Conservation (phyloP, 2,329 filamentous ascomycete genomes). For the Pseudocercospora pini-densiflorae region DNA sequence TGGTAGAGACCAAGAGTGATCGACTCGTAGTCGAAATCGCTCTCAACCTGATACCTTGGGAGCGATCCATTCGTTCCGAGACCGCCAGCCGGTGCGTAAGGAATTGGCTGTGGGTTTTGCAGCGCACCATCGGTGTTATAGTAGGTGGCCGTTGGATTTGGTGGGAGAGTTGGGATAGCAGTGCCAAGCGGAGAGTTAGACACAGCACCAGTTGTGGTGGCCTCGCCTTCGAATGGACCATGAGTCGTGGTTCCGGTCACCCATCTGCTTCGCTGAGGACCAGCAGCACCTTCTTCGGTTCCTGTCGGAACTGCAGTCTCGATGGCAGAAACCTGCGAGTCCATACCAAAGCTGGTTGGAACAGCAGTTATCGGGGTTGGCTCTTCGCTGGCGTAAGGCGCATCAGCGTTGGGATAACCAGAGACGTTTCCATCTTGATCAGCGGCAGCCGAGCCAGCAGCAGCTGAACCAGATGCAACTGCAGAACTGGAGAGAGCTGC, state of each 20-base stretch:
- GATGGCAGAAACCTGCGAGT: slow-evolving; percentile 49
- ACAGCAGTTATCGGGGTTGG: slow-evolving; percentile 41
- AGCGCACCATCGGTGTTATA: slow-evolving; percentile 75
- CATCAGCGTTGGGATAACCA: slow-evolving; percentile 52
- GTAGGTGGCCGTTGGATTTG: slow-evolving; percentile 65
- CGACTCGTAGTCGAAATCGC: slow-evolving; percentile 83
- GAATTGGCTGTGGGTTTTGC: slow-evolving; percentile 69
- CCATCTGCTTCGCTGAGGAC: slow-evolving; percentile 53
- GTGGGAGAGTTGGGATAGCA: slow-evolving; percentile 62
- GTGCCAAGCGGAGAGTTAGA: slow-evolving; percentile 61
- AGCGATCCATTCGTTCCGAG: slow-evolving; percentile 76
- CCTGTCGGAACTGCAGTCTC: slow-evolving; percentile 36
- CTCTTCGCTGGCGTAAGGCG: slow-evolving; percentile 45
- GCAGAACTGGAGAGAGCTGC: neutral
- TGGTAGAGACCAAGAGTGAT: slow-evolving; percentile 76
- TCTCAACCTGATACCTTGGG: slow-evolving; percentile 76
- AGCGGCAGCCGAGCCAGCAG: slow-evolving; percentile 9
- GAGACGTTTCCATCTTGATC: slow-evolving; percentile 38
- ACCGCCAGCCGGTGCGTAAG: slow-evolving; percentile 72
- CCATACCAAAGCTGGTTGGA: slow-evolving; percentile 49
- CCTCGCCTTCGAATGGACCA: slow-evolving; percentile 68
- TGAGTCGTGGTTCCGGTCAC: slow-evolving; percentile 67
- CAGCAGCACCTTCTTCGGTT: slow-evolving; percentile 40
- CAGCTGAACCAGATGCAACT: slow-evolving; percentile 6
- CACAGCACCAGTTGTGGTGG: slow-evolving; percentile 73